Evolutionary conservation across 371 early-diverging fungal species (phyloP).

Genomic region (Mortierella sp.): DNA sequence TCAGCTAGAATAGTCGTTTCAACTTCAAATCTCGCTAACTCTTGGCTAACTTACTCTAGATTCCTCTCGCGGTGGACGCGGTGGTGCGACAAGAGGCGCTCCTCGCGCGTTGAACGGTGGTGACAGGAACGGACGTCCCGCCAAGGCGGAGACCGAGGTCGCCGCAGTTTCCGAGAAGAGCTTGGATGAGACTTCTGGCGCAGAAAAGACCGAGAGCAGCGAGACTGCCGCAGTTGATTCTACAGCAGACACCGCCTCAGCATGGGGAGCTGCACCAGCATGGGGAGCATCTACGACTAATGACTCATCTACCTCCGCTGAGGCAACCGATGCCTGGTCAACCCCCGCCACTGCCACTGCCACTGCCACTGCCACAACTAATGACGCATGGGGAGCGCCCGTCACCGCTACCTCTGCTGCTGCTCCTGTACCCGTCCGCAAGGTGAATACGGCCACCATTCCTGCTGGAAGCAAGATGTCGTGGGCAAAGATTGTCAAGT

Average conservation of each 20-base stretch:
- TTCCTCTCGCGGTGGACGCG: slow-evolving; percentile 58
- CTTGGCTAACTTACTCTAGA: no score
- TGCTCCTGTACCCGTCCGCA: slow-evolving; percentile 24
- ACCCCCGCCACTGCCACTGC: slow-evolving; percentile 24
- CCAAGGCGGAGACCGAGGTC: slow-evolving; percentile 18
- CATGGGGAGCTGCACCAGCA: slow-evolving; percentile 76
- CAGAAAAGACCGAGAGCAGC: slow-evolving; percentile 22
- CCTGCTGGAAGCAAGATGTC: slow-evolving; percentile 67
- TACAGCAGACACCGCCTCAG: slow-evolving; percentile 8
- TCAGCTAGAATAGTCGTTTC: no score
- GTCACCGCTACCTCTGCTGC: slow-evolving; percentile 71
- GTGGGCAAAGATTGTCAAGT: slow-evolving; percentile 87
- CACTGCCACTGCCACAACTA: slow-evolving; percentile 9
- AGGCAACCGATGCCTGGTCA: slow-evolving; percentile 13
- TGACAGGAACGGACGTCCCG: slow-evolving; percentile 37
- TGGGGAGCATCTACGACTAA: slow-evolving; percentile 17
- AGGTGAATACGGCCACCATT: slow-evolving; percentile 51
- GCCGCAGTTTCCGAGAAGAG: slow-evolving; percentile 10
- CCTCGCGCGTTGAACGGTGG: slow-evolving; percentile 39
- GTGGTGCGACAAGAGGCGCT: slow-evolving; percentile 58
- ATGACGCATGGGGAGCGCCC: slow-evolving; percentile 58
- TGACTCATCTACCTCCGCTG: slow-evolving; percentile 13
- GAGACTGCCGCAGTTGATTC: slow-evolving; percentile 17
- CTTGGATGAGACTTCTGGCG: neutral
- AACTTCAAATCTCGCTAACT: no score